Conservation (phyloP, 2,329 filamentous ascomycete genomes). For the Incumbomyces lentus region DNA sequence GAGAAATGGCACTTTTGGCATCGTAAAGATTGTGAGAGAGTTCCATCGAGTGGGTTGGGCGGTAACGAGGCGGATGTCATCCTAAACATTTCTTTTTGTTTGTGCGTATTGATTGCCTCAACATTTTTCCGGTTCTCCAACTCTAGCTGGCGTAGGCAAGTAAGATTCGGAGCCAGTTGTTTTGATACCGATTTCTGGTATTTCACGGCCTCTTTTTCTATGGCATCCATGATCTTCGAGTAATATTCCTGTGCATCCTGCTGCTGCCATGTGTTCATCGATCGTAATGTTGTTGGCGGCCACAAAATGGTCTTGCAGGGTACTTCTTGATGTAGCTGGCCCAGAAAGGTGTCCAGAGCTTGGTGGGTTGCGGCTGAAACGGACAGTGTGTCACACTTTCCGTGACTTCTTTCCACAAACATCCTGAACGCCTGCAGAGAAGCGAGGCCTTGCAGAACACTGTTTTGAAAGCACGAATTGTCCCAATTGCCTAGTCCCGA, state of each 20-base stretch:
- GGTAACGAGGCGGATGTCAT: constrained; percentile 21
- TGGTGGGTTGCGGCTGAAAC: constrained; percentile 34
- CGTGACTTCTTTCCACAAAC: constrained; percentile 28
- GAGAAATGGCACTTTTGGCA: constrained; percentile 79
- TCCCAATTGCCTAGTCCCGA: constrained; percentile 78
- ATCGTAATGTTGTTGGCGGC: constrained; percentile 73
- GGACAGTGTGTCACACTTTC: constrained; percentile 18
- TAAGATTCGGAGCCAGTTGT: constrained; percentile 12
- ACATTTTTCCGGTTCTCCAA: background rate
- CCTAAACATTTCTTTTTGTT: background rate
- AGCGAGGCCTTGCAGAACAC: constrained; percentile 74
- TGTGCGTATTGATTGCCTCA: background rate
- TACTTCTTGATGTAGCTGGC: constrained; percentile 53
- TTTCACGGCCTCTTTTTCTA: constrained; percentile 64
- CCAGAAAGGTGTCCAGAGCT: constrained; percentile 56
- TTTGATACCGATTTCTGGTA: constrained; percentile 8
- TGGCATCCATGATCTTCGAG: constrained; percentile 73
- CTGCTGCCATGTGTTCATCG: constrained; percentile 89
- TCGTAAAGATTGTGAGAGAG: constrained; percentile 77
- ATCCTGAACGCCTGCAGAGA: constrained; percentile 59
- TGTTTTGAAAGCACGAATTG: constrained; percentile 97
- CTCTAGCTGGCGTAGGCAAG: constrained; percentile 8
- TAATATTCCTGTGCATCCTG: constrained; percentile 98
- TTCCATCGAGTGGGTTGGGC: constrained; percentile 74
- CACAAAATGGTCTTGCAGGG: constrained; percentile 48